Base-by-base conservation (phyloP, 2,329 filamentous ascomycete genomes). In the Sporothrix phasma region DNA sequence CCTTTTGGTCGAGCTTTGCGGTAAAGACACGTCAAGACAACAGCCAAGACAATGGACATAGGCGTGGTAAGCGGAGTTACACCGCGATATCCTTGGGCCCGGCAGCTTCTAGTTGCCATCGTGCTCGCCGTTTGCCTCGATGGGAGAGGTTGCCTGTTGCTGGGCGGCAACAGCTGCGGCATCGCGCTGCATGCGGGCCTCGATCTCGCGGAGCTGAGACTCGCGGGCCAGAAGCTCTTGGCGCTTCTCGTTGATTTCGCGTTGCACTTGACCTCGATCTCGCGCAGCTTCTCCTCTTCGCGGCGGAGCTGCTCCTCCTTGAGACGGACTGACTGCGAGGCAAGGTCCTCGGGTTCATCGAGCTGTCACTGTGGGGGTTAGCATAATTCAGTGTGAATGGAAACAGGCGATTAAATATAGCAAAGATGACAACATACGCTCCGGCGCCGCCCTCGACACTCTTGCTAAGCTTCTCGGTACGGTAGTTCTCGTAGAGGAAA, bases 381-480 rank as follows among this genome's bases (percentile, higher is more conserved):
- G 66, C 13, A 47, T 17, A 37, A 5, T 45, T n/a, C n/a, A n/a
- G n/a, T n/a, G n/a, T n/a, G n/a, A n/a, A 49, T 61, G 15, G 34
- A 17, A 43, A 43, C 5, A 43, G 7, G 7, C 5, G 43, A 39
- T 46, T 26, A 31, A 13, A 39, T 13, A 39, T 43, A 3, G 15
- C 45, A 47, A 61, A 19, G 17, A n/a, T 43, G 43, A 53, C 24
- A 37, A 91, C 92, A 71, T 89, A 96, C 92, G 86, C 86, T 84
- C 86, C 85, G 78, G 86, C 84, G 79, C 90, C 89, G 76, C 90
- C 90, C 75, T 97, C 92, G 71, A 99, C 94, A 76, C 92, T 97
- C 90, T 97, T 99, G 82, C 90, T 96, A 72, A 99, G 89, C 83
- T 97, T 97, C 89, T 99, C 94, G 74, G 94, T 99, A 91, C 94